A percentile compares a stretch with the other conserved stretches of the same genome.
phyloP scores from a whole-genome alignment of 768 basidiomycete genomes.

The Termitomyces sp. region DNA sequence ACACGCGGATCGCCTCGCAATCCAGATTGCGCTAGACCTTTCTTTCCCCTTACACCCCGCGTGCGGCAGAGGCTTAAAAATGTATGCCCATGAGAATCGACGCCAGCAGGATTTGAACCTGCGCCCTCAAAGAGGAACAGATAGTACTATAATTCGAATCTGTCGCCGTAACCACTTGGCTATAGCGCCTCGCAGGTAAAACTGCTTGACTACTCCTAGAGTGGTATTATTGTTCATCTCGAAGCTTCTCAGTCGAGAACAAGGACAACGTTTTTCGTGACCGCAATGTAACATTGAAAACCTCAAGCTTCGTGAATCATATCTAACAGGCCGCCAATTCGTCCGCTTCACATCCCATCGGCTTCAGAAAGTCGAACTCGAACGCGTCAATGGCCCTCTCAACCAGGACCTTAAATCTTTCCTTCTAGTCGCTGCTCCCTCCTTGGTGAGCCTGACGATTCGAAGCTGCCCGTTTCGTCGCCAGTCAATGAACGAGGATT shows the following conservation, averaged over 20 bases:
- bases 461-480: not conserved
- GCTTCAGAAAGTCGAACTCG: not conserved
- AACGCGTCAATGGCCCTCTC: slow-evolving; percentile 1
- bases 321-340: slow-evolving; percentile 3
- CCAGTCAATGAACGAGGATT: not conserved
- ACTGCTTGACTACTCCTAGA: too few relatives aligned
- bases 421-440: not conserved
- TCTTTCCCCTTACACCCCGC: too few relatives aligned
- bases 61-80: too few relatives aligned
- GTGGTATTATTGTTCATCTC: too few relatives aligned
- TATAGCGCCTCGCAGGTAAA: too few relatives aligned
- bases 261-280: too few relatives aligned
- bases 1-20: too few relatives aligned
- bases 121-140: too few relatives aligned
- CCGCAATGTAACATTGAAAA: not conserved
- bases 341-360: slow-evolving; percentile 1
- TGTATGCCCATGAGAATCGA: too few relatives aligned
- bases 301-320: not conserved
- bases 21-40: too few relatives aligned
- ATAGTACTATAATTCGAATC: slow-evolving; percentile 38
- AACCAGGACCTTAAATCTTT: slow-evolving; percentile 1
- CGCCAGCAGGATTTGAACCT: too few relatives aligned
- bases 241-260: too few relatives aligned
- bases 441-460: not conserved
- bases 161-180: slow-evolving; percentile 71